These are phyloP conservation scores for Pleurotus pulmonarius DNA, from an alignment of 768 basidiomycete species.

Conservation along the genomic window DNA sequence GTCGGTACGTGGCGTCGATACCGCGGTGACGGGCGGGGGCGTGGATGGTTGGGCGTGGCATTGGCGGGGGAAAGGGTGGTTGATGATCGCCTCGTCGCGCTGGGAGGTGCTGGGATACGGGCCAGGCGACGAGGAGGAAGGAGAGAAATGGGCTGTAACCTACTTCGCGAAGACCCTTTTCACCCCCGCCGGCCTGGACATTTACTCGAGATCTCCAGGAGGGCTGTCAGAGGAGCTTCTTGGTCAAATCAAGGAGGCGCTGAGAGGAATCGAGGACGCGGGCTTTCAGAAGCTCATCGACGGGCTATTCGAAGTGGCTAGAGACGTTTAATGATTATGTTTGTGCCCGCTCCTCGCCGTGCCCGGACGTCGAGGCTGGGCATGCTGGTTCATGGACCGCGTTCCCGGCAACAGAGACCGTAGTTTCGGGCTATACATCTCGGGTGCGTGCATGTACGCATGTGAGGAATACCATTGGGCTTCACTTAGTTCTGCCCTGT, in stretches of 20 bases:
- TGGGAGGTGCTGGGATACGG: constrained; percentile 14
- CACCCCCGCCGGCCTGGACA: constrained; percentile 12
- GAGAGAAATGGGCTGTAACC: constrained; percentile 13
- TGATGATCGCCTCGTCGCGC: constrained; percentile 13
- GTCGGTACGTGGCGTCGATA: constrained; percentile 3
- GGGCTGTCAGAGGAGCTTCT: constrained; percentile 10
- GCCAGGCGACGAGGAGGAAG: background rate
- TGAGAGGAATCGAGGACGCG: constrained; percentile 7
- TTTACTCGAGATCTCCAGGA: constrained; percentile 10
- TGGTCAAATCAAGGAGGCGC: constrained; percentile 3
- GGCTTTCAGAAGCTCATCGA: background rate
- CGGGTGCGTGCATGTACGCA: no score
- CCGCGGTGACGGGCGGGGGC: background rate
- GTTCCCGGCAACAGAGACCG: no score
- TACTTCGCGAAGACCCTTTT: constrained; percentile 14
- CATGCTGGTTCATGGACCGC: no score
- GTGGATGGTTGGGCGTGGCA: constrained; percentile 7
- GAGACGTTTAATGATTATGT: background rate
- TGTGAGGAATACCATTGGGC: no score
- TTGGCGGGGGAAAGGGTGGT: constrained; percentile 13
- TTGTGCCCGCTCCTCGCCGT: no score
- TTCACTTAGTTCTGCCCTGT: no score
- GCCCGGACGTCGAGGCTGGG: no score
- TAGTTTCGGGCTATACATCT: no score
- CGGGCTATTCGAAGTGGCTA: constrained; percentile 1